phyloP scores from a whole-genome alignment of 768 basidiomycete species.

The Hygrocybe coccinea region DNA sequence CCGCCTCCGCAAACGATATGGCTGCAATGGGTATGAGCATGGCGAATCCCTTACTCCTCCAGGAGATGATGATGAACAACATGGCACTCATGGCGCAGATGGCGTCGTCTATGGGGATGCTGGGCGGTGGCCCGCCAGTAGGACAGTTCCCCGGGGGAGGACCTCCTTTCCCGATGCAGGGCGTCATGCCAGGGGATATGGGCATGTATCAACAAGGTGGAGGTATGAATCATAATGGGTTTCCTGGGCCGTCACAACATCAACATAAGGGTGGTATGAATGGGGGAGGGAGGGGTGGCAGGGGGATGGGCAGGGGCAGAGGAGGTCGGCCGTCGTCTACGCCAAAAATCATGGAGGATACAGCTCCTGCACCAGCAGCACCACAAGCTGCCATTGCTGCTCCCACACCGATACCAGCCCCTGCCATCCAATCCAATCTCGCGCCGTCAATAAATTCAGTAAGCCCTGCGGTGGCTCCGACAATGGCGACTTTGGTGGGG shows the following conservation, averaged over 20 bases:
- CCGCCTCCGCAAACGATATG: constrained; percentile 29
- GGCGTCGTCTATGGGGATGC: constrained; percentile 77
- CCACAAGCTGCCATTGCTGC: constrained; percentile 29
- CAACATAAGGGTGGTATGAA: constrained; percentile 24
- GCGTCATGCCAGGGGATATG: constrained; percentile 49
- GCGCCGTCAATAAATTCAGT: neutral
- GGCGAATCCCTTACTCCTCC: constrained; percentile 67
- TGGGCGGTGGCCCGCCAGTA: constrained; percentile 44
- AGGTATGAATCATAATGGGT: constrained; percentile 33
- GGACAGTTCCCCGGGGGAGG: constrained; percentile 49
- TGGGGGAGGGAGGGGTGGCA: constrained; percentile 27
- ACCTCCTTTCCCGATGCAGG: constrained; percentile 58
- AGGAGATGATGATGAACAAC: constrained; percentile 89
- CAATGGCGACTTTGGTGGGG: constrained; percentile 18
- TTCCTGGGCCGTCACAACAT: constrained; percentile 30
- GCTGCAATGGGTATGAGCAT: constrained; percentile 44
- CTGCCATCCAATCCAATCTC: neutral
- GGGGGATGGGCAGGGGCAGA: constrained; percentile 46
- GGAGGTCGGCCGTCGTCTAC: constrained; percentile 35
- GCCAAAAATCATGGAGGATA: constrained; percentile 18
- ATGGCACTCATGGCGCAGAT: constrained; percentile 94
- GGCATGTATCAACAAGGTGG: constrained; percentile 38
- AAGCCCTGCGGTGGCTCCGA: neutral
- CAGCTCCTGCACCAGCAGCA: constrained; percentile 14
- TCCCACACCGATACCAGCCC: constrained; percentile 22